phyloP scores from a whole-genome alignment of 345 rosid species.

The Eucalyptus sideroxylon region DNA sequence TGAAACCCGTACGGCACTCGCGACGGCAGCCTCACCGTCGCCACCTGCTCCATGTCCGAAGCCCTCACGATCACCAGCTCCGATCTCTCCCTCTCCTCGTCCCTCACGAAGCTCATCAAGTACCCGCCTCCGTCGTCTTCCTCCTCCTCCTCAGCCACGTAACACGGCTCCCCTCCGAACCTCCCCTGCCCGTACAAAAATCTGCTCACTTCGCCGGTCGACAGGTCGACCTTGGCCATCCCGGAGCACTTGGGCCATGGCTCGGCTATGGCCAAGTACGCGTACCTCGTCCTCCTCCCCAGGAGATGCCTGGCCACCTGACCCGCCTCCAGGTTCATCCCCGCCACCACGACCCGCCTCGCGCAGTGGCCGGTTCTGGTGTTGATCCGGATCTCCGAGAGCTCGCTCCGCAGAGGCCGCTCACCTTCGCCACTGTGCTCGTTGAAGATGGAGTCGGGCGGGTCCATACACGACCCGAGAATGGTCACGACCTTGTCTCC shows the following conservation, averaged over 20 bases:
- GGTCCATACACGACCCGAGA: conserved; percentile 71
- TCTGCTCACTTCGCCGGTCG: conserved; percentile 13
- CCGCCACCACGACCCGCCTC: conserved; percentile 19
- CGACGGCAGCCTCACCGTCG: conserved; percentile 28
- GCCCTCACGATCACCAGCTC: conserved; percentile 46
- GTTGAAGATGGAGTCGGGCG: conserved; percentile 55
- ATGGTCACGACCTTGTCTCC: conserved; percentile 29
- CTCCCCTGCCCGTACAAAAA: conserved; percentile 34
- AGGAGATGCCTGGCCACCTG: conserved; percentile 22
- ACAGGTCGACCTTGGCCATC: conserved; percentile 52
- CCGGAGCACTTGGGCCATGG: conserved; percentile 76
- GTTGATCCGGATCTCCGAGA: conserved; percentile 48
- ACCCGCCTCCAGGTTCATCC: conserved; percentile 56
- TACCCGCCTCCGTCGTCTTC: conserved; percentile 32
- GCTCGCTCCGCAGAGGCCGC: conserved; percentile 8
- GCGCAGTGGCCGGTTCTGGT: conserved; percentile 27
- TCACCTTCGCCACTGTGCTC: conserved; percentile 26
- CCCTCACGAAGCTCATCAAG: conserved; percentile 46
- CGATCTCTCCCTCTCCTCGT: conserved; percentile 40
- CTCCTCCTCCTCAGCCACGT: conserved; percentile 4
- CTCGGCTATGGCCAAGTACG: conserved; percentile 61
- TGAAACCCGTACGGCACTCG: conserved; percentile 80
- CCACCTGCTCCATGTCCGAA: conserved; percentile 38
- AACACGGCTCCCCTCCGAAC: conserved; percentile 65
- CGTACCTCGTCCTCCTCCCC: conserved; percentile 43